Base-by-base conservation (phyloP, 768 basidiomycete species). In the Steccherinum ochraceum region DNA sequence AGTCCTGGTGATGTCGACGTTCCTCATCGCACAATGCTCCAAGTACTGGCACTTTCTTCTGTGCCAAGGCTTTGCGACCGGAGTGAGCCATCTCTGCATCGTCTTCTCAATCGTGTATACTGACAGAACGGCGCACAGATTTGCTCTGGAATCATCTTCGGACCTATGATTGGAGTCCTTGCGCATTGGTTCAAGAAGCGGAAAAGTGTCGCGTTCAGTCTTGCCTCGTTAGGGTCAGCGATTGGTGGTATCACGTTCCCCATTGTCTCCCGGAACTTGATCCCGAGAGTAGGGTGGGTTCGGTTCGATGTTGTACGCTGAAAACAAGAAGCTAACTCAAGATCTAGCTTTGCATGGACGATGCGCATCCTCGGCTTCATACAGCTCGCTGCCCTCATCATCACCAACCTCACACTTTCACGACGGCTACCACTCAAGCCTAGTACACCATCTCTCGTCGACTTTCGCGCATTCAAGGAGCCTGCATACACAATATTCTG, bases 11-110 rank as follows among this genome's bases (percentile, higher is more conserved):
- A 53, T 66, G 0, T 72, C 78, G 24, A 83, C 81, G 0, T 79
- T 89, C 58, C 69, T 90, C n/a, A 69, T 76, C 4, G 84, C 84
- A 0, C 71, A 89, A 68, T 90, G 89, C 60, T 83, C 68, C 11
- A 52, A 74, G 51, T 90, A 82, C 58, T 90, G 88, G 89, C 85
- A 90, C 4, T 84, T 89, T 57, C 58, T 90, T 20, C 72, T 90
- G 0, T 87, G 79, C 52, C 88, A 90, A 62, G 88, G 88, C 0
- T 57, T 89, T 30, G 76, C 75, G 0, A 65, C 81, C 12, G 88
- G 88, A 19, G 80, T 86, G 51, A 52, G 83, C 67, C 3, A 19
- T 55, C 0, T 3, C 4, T 13, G 26, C 13, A 16, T 18, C 10
- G 35, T 45, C n/a, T 5, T 26, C n/a, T 25, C 30, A 25, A 18